These are phyloP conservation scores for Ocimum tenuiflorum DNA, from an alignment of 257 asterid species.

Conservation along the genomic window DNA sequence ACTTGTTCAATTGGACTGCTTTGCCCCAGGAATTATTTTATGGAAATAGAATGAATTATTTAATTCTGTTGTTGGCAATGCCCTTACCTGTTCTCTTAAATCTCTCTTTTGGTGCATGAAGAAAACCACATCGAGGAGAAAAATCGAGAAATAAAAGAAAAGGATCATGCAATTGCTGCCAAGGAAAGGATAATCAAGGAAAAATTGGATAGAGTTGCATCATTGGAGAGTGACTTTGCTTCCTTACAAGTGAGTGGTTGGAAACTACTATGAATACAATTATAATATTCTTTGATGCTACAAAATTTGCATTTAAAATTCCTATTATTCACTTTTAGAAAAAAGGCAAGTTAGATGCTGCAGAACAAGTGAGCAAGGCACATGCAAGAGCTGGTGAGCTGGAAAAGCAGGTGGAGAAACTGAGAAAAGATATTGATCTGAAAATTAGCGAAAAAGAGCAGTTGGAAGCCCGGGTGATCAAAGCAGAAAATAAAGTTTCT, in stretches of 20 bases:
- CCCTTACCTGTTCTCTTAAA: slow-evolving; percentile 2
- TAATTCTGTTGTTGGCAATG: slow-evolving; percentile 1
- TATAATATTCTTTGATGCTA: neutral
- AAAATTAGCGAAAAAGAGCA: slow-evolving; percentile 48
- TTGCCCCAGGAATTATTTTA: neutral
- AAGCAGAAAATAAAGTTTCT: slow-evolving; percentile 51
- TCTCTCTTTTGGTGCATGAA: slow-evolving; percentile 24
- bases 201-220: slow-evolving; percentile 47
- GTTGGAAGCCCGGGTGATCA: slow-evolving; percentile 46
- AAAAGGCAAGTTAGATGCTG: slow-evolving; percentile 49
- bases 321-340: slow-evolving; percentile 30
- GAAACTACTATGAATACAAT: neutral
- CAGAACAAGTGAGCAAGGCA: slow-evolving; percentile 63
- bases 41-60: neutral
- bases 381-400: slow-evolving; percentile 61
- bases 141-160: slow-evolving; percentile 50
- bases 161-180: slow-evolving; percentile 52
- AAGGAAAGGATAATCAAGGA: slow-evolving; percentile 61
- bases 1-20: slow-evolving; percentile 1
- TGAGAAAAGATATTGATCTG: slow-evolving; percentile 38
- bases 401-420: slow-evolving; percentile 62
- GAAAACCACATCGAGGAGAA: slow-evolving; percentile 65
- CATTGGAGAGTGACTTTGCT: slow-evolving; percentile 61
- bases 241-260: slow-evolving; percentile 59
- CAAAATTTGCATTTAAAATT: slow-evolving; percentile 12